phyloP scores from a whole-genome alignment of 805 yeast genomes.

The Yarrowia sp. region DNA sequence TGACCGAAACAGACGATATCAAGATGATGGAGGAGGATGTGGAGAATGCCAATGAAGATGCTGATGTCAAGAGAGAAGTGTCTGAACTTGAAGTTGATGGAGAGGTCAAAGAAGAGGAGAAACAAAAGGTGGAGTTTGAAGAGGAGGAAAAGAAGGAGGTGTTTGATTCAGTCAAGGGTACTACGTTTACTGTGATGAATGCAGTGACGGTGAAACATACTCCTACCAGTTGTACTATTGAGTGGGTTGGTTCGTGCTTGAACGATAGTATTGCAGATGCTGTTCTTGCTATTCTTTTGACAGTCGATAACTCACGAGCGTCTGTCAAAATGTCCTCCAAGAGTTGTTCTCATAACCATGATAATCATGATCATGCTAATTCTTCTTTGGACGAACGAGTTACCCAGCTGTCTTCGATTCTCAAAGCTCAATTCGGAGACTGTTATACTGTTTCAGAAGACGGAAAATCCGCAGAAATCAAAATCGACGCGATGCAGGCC shows the following conservation, averaged over 20 bases:
- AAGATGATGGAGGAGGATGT: constrained; percentile 28
- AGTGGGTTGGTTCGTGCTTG: constrained; percentile 87
- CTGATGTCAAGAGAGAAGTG: constrained; percentile 36
- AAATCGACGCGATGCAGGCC: constrained; percentile 76
- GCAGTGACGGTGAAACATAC: constrained; percentile 53
- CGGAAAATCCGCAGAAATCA: constrained; percentile 52
- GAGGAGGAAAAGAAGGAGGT: neutral
- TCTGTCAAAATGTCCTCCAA: constrained; percentile 83
- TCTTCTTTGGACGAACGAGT: constrained; percentile 40
- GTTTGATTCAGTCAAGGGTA: neutral
- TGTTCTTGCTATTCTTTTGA: constrained; percentile 80
- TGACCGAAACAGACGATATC: constrained; percentile 51
- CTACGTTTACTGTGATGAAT: constrained; percentile 57
- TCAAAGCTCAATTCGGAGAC: constrained; percentile 87
- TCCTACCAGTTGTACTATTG: constrained; percentile 59
- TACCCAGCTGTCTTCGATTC: constrained; percentile 47
- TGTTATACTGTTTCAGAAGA: constrained; percentile 46
- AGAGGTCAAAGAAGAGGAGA: neutral
- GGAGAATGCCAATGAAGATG: constrained; percentile 38
- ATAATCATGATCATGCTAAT: constrained; percentile 30
- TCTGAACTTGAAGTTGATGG: neutral
- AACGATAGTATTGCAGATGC: constrained; percentile 95
- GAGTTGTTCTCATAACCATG: constrained; percentile 41
- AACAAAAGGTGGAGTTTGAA: neutral
- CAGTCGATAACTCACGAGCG: constrained; percentile 93